phyloP scores from a whole-genome alignment of 1,284 basidiomycete species.

The Microbotryum saponariae region DNA sequence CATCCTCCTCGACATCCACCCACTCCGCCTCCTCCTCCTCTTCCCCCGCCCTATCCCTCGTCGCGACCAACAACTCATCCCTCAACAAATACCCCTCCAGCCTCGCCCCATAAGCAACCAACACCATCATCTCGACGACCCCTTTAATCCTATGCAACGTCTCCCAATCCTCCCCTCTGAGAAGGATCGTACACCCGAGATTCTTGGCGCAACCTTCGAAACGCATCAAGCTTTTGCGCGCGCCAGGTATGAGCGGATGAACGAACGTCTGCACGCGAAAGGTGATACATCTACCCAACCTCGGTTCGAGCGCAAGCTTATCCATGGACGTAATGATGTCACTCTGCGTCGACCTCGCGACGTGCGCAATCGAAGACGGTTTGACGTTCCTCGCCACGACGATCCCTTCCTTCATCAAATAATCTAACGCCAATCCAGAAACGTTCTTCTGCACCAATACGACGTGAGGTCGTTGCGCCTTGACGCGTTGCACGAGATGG shows the following conservation, averaged over 20 bases:
- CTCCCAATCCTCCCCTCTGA: constrained; percentile 78
- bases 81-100: constrained; percentile 92
- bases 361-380: constrained; percentile 72
- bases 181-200: constrained; percentile 85
- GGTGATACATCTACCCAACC: constrained; percentile 78
- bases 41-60: neutral
- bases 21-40: too few species aligned
- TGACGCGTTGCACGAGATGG: constrained; percentile 79
- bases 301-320: constrained; percentile 80
- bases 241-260: constrained; percentile 79
- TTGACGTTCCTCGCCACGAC: constrained; percentile 88
- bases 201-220: constrained; percentile 90
- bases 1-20: neutral
- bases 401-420: constrained; percentile 78
- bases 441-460: constrained; percentile 88
- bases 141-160: constrained; percentile 80
- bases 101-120: constrained; percentile 82
- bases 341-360: constrained; percentile 88
- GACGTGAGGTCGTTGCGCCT: constrained; percentile 82
- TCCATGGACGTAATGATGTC: constrained; percentile 95
- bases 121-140: constrained; percentile 81
- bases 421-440: constrained; percentile 82
- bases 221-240: constrained; percentile 90
- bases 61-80: constrained; percentile 60
- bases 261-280: constrained; percentile 92